These are phyloP conservation scores for Berberis thunbergii DNA, from an alignment of 164 flowering plant genomes.

Conservation along the genomic window DNA sequence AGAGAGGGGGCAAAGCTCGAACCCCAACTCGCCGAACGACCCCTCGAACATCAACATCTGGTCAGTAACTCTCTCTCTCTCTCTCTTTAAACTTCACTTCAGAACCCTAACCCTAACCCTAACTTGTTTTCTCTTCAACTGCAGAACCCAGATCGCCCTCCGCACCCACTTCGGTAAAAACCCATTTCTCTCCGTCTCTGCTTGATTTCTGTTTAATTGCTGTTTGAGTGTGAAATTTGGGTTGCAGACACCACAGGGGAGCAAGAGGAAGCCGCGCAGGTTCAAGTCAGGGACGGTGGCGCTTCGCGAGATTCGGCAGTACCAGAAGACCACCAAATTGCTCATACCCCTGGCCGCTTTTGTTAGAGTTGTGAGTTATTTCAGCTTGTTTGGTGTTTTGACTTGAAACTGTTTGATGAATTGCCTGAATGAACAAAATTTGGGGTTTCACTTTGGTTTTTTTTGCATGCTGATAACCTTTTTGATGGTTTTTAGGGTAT, in stretches of 20 bases:
- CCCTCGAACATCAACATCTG: not conserved
- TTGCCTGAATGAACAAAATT: not conserved
- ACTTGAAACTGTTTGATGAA: not conserved
- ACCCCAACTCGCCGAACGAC: not conserved
- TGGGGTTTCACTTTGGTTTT: not conserved
- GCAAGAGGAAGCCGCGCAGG: not conserved
- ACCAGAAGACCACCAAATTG: conserved; percentile 1
- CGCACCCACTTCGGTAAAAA: no score
- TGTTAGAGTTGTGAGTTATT: conserved; percentile 7
- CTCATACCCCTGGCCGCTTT: conserved; percentile 8
- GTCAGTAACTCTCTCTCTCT: not conserved
- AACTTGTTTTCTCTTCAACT: no score
- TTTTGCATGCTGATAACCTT: no score
- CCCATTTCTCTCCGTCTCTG: no score
- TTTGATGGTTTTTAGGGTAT: no score
- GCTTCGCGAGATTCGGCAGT: conserved; percentile 9
- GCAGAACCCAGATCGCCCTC: no score
- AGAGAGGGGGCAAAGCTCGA: not conserved
- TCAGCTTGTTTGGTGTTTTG: not conserved
- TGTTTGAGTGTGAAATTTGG: not conserved
- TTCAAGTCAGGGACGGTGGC: conserved; percentile 10
- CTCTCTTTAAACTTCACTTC: no score
- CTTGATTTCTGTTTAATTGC: not conserved
- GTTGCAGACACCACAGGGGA: not conserved
- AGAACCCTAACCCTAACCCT: no score